Evolutionary conservation across 768 basidiomycete genomes (phyloP), one percentile per base, ranked within the genome.

Genomic region (Cantharellus cinnabarinus): DNA sequence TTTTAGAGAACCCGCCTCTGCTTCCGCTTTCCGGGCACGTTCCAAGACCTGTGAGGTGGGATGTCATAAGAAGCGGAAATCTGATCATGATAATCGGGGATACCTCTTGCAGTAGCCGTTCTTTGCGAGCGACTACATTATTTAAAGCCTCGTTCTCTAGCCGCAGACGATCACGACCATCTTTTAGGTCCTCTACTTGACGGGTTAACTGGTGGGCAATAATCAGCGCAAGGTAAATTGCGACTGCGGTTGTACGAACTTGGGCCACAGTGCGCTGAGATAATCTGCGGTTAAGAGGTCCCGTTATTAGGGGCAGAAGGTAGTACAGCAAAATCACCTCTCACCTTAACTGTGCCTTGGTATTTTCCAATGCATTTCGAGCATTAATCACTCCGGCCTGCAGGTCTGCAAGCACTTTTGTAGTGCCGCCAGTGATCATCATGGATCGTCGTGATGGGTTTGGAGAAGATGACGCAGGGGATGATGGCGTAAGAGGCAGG

Each of bases 111-210:
- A 89, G 69, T 58, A 90, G 65, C 62, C 89, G 75, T 70, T 93
- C 89, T 68, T 91, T 91, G 61, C 89, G 75, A 38, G 86, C 79
- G 34, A 93, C 84, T 15, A 90, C 88, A 62, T 88, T 87, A 65
- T 89, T 89, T 64, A 91, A 68, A 2, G 83, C 84, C 67, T 91
- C 89, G 65, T 89, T 91, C 70, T 93, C 89, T 56, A 88, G 66
- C 59, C 87, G 70, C 62, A 90, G 70, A 54, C 89, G 74, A 68
- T 93, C 89, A 63, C 88, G 75, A 2, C 79, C 83, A 68, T 91
- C 89, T 68, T 89, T 90, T 67, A 90, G 68, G 68, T 93, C 89
- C 68, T 91, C 89, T 35, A 83, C 83, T 70, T 86, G 85, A 50
- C 88, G 73, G 42, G 88, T 89, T 50, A 90, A 70, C 65, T 67